Percentiles rank a stretch among this genome's conserved stretches.
Conservation (phyloP, 2,329 filamentous ascomycete genomes). For the Monosporascus sp. region DNA sequence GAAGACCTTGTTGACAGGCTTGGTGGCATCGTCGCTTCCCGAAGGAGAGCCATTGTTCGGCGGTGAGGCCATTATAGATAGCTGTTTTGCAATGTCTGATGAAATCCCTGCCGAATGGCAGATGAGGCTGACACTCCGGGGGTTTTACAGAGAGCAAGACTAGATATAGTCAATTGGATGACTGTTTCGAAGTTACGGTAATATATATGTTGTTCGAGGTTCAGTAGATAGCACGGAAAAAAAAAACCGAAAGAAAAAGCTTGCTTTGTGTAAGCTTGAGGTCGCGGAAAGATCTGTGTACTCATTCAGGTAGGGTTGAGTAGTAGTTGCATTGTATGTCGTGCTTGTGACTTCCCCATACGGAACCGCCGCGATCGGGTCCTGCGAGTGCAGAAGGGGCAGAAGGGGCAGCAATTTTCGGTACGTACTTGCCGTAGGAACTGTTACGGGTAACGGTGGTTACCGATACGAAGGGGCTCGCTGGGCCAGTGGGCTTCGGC, state of each 20-base stretch:
- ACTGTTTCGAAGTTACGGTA: not conserved
- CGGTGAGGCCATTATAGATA: conserved; percentile 15
- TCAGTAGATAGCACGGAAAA: not conserved
- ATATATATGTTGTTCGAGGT: not conserved
- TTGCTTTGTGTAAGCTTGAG: no score
- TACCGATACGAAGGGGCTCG: no score
- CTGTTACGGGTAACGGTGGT: no score
- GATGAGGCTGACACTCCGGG: not conserved
- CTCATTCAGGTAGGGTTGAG: no score
- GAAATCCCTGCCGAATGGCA: not conserved
- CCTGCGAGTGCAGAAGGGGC: not conserved
- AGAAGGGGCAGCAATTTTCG: not conserved
- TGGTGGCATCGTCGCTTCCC: conserved; percentile 28
- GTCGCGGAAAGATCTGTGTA: no score
- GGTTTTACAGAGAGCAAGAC: not conserved
- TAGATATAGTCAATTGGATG: not conserved
- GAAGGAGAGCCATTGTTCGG: conserved; percentile 23
- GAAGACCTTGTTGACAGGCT: conserved; percentile 46
- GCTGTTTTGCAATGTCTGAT: conserved; percentile 2
- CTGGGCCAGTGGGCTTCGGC: not conserved
- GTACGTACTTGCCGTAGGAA: not conserved
- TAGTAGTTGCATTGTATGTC: not conserved
- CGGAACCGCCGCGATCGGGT: not conserved
- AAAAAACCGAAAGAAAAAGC: no score
- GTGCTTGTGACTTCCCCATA: not conserved